Conservation (phyloP, 768 basidiomycete genomes). For the Pulveroboletus frians region DNA sequence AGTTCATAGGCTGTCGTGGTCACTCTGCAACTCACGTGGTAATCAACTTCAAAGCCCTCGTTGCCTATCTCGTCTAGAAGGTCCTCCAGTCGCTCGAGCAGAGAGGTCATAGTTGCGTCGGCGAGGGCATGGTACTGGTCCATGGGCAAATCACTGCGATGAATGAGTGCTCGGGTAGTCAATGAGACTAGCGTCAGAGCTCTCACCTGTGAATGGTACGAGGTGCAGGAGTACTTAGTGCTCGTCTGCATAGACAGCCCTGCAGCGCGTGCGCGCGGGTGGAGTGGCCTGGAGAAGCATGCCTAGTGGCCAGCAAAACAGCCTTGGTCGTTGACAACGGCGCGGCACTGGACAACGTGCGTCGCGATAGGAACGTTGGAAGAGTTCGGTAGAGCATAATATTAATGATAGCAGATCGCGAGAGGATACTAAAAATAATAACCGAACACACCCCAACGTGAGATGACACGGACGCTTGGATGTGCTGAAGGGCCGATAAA, state of each 20-base stretch:
- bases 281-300: background rate
- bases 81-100: slow-evolving; percentile 72
- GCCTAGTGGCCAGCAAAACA: background rate
- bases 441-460: background rate
- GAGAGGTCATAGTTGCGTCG: slow-evolving; percentile 69
- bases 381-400: slow-evolving; percentile 20
- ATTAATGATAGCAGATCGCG: background rate
- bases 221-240: slow-evolving; percentile 49
- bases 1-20: background rate
- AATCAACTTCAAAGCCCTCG: slow-evolving; percentile 76
- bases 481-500: too few species aligned
- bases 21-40: slow-evolving; percentile 54
- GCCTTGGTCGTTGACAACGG: slow-evolving; percentile 6
- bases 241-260: slow-evolving; percentile 14
- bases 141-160: slow-evolving; percentile 46
- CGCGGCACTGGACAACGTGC: background rate
- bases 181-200: background rate
- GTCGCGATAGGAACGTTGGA: slow-evolving; percentile 10
- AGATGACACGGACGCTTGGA: background rate
- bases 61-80: slow-evolving; percentile 58
- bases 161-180: background rate
- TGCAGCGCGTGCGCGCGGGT: background rate
- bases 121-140: slow-evolving; percentile 67
- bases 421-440: background rate
- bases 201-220: slow-evolving; percentile 51